These are phyloP conservation scores for Arachnopeziza araneosa DNA, from an alignment of 2,329 filamentous ascomycete species.

Conservation along the genomic window DNA sequence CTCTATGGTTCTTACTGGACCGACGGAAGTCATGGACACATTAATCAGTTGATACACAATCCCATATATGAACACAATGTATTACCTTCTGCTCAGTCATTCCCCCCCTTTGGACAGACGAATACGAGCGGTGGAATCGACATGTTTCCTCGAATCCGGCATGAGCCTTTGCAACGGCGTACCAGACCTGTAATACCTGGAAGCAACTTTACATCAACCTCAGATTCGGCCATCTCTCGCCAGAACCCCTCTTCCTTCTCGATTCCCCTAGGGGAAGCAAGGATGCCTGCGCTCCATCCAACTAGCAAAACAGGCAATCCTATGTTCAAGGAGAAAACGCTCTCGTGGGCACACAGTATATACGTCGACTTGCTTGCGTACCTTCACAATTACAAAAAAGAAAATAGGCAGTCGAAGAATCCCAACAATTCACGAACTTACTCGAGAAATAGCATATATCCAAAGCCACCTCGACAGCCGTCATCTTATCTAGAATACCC, in stretches of 20 bases:
- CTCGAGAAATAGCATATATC: conserved; percentile 49
- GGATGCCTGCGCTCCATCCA: conserved; percentile 20
- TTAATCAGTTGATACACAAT: conserved; percentile 28
- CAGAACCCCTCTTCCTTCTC: background rate
- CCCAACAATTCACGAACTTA: conserved; percentile 31
- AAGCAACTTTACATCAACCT: background rate
- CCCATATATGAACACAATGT: conserved; percentile 9
- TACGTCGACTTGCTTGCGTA: conserved; percentile 66
- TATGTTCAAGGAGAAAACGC: conserved; percentile 61
- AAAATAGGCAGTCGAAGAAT: conserved; percentile 34
- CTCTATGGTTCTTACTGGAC: conserved; percentile 59
- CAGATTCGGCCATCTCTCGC: background rate
- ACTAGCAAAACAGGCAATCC: conserved; percentile 28
- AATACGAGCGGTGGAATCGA: background rate
- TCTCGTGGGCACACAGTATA: conserved; percentile 64
- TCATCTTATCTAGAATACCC: conserved; percentile 19
- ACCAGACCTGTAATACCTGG: background rate
- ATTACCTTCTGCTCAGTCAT: conserved; percentile 7
- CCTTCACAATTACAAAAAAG: conserved; percentile 54
- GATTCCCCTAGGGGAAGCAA: conserved; percentile 12
- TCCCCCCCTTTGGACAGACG: conserved; percentile 11
- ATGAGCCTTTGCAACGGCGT: background rate
- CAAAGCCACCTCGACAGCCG: conserved; percentile 38
- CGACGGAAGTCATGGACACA: conserved; percentile 53
- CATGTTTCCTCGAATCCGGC: background rate